Percentiles rank a stretch among this genome's conserved stretches.
Evolutionary conservation across 768 basidiomycete species (phyloP).

Genomic region (Amanita rimosa): DNA sequence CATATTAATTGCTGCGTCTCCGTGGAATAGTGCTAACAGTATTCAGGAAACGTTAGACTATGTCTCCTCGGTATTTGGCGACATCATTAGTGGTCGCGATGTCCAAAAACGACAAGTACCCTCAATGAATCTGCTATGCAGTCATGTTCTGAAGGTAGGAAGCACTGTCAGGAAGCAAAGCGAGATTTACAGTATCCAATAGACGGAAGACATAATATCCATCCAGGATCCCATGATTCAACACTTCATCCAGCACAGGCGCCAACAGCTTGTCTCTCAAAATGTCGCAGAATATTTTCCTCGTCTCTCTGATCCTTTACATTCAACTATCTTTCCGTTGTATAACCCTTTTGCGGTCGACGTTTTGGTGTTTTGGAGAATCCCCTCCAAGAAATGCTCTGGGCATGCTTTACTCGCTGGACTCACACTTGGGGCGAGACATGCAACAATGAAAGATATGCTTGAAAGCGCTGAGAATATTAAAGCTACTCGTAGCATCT

Average conservation of each 20-base stretch:
- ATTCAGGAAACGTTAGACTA: conserved; percentile 35
- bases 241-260: conserved; percentile 40
- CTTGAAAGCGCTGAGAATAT: conserved; percentile 48
- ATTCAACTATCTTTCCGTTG: conserved; percentile 66
- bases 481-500: conserved; percentile 76
- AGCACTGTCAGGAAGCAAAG: too few species aligned
- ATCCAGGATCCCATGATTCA: conserved; percentile 19
- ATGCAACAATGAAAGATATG: conserved; percentile 51
- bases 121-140: conserved; percentile 39
- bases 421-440: conserved; percentile 53
- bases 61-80: conserved; percentile 36
- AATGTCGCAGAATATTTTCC: conserved; percentile 27
- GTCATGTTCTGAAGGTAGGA: conserved; percentile 33
- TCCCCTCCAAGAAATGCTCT: conserved; percentile 43
- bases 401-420: conserved; percentile 55
- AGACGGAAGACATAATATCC: conserved; percentile 1
- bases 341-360: conserved; percentile 67
- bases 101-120: conserved; percentile 35
- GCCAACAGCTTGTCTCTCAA: conserved; percentile 26
- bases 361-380: conserved; percentile 66
- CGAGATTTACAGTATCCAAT: neutral
- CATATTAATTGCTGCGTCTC: conserved; percentile 29
- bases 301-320: conserved; percentile 41
- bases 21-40: conserved; percentile 24
- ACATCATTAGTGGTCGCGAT: conserved; percentile 38